Evolutionary conservation across 2,329 filamentous ascomycete genomes (phyloP), one percentile per base, ranked within the genome.

Genomic region (Conoideocrella luteorostrata): DNA sequence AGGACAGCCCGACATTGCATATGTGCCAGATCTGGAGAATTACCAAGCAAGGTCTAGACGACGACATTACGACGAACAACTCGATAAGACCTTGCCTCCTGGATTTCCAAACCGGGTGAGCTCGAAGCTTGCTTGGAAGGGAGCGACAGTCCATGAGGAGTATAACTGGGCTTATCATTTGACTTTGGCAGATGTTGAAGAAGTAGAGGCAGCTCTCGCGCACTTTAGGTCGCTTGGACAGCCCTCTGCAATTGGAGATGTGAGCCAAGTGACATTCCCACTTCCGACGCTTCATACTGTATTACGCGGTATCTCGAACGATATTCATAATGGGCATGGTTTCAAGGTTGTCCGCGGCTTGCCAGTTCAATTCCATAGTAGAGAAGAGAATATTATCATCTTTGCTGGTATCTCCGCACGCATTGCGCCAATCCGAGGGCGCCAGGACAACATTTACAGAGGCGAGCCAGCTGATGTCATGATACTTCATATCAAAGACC

Each of bases 341-440:
- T 82, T 84, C 63, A 75, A 75, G 38, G 77, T 82, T 2, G 56
- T 84, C 13, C 72, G 77, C 3, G 80, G 80, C 5, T 55, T 84
- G 1, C 68, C 70, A 2, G 71, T 79, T 0, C 66, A 71, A 9
- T 62, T 64, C 4, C 71, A 81, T 53, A 67, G 65, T 0, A 69
- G 70, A 15, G 72, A 80, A 47, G 76, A 82, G 2, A 80, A 78
- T 46, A 54, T 79, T 23, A 71, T 75, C 48, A 74, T 82, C 47
- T 83, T 81, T 51, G 68, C 75, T 3, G 80, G 80, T 1, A 58
- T 84, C 2, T 73, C 78, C 0, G 67, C 75, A 0, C 78, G 84
- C 48, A 65, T 84, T 4, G 80, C 74, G 0, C 57, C 70, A 0
- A 57, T 69, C 23, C 69, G 79, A 5, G 77, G 72, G 0, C 65